Base-by-base conservation (phyloP, 305 asterid species). In the Lippia alba region DNA sequence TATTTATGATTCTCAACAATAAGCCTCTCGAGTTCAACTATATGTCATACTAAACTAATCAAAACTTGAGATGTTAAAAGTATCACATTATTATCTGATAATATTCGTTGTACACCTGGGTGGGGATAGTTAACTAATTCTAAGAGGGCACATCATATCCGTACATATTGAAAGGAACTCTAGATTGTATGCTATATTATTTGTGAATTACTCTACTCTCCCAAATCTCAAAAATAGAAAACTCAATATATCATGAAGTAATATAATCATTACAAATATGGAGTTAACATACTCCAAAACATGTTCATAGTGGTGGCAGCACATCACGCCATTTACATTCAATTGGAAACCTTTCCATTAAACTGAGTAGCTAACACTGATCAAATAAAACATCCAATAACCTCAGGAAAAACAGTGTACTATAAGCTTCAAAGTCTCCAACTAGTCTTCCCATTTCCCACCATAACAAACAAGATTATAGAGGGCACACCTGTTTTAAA, bases 401-500 rank as follows among this genome's bases (percentile, higher is more conserved):
- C 2, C 17, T 55, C 60, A 18, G 14, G 20, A 18, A 19, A 19
- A 19, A 19, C 36, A 55, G n/a, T 55, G 58, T 53, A 17, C 32
- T 15, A 17, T 16, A 60, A 60, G 50, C 66, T 36, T 39, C 66
- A 60, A 60, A 34, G 12, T 60, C n/a, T n/a, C 30, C 50, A 17
- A 60, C 9, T 39, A 2, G 3, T 3, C 32, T 17, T 60, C 50
- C 20, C 18, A 8, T n/a, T 17, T 60, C 50, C 20, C 18, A 8
- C 36, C 10, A 62, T 12, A 11, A 62, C 7, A n/a, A 64, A 34
- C 49, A 12, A 19, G 57, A 46, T 44, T 12, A 33, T 3, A 56
- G 6, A 16, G 36, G 30, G 8, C 34, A 20, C 16, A 89, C 96
- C 96, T 80, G 96, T 89, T 70, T 84, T 80, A 57, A 89, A 89